Evolutionary conservation across 805 yeast species (phyloP).

Genomic region (Candida xiaguanensis): DNA sequence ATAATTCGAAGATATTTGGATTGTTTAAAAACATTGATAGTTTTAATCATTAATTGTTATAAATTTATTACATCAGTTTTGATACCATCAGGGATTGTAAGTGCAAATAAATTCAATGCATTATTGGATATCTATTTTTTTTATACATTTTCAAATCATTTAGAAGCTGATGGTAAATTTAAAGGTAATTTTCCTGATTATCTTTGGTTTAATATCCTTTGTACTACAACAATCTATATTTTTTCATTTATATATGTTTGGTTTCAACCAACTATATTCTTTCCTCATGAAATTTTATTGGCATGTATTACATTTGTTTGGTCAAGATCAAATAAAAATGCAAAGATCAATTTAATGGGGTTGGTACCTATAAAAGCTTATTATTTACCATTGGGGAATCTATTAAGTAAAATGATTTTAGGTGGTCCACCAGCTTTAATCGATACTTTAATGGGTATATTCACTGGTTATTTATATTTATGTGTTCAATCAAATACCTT

Average conservation of each 20-base stretch:
- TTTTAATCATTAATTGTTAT: conserved; percentile 36
- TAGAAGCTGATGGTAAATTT: conserved; percentile 50
- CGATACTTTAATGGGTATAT: conserved; percentile 47
- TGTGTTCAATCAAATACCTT: conserved; percentile 58
- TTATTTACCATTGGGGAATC: conserved; percentile 44
- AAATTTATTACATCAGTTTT: conserved; percentile 49
- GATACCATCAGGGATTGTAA: conserved; percentile 34
- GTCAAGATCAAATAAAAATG: conserved; percentile 55
- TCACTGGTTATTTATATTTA: conserved; percentile 56
- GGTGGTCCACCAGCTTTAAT: conserved; percentile 40
- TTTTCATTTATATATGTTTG: conserved; percentile 25
- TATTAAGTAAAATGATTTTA: conserved; percentile 32
- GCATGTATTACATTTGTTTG: conserved; percentile 59
- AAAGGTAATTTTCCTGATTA: conserved; percentile 50
- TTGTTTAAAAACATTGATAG: conserved; percentile 3
- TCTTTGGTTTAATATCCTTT: conserved; percentile 48
- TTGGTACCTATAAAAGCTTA: conserved; percentile 54
- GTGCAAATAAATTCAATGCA: conserved; percentile 21
- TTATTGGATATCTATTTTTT: conserved; percentile 52
- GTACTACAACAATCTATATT: conserved; percentile 45
- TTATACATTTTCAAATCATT: conserved; percentile 52
- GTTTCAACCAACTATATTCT: conserved; percentile 17
- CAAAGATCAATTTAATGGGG: conserved; percentile 50
- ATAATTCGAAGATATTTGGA: conserved; percentile 1
- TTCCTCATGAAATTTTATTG: conserved; percentile 38